Base-by-base conservation (phyloP, 371 early-diverging fungal genomes). In the Mortierella sp. region DNA sequence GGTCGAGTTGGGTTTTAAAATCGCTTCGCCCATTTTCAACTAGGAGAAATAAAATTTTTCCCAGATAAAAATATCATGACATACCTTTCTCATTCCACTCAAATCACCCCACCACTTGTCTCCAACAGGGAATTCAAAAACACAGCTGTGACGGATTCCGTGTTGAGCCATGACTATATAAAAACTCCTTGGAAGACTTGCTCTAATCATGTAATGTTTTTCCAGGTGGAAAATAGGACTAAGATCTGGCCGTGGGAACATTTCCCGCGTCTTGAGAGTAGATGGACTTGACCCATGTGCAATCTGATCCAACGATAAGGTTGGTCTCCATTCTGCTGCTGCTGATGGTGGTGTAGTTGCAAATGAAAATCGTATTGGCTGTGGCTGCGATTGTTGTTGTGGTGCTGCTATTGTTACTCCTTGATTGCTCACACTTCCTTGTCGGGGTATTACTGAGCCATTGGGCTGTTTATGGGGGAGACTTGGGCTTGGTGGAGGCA, bases 141-240 rank as follows among this genome's bases (percentile, higher is more conserved):
- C 90, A 81, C 91, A 90, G 43, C 83, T 86, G 66, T 89, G 89
- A 15, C 68, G 71, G 28, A 90, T 86, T 13, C 75, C 64, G 53
- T 83, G 70, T 64, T 89, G 86, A 0, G 88, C 86, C 86, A 93
- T 83, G 26, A 90, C 76, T 8, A 86, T 86, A 76, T 88, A 93
- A 68, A 87, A 90, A 23, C 89, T 88, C 35, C 93, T 85, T 8
- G 90, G 90, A 47, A 91, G 82, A 32, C 88, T 83, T 2, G 88
- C 88, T 49, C 83, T 81, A 3, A 93, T 79, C 42, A 85, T 84
- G 66, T 91, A 93, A 17, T 70, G 66, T 10, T 77, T 72, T 70
- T 91, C 92, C 13, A 93, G 60, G 28, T 88, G 64, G 32, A 93
- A 80, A n/a, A 64, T 45, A 35, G 65, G 72, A 2, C 32, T 37